A percentile compares a stretch with the other conserved stretches of the same genome.
Conservation (phyloP, 768 basidiomycete genomes). For the Tephrocybe sp. region DNA sequence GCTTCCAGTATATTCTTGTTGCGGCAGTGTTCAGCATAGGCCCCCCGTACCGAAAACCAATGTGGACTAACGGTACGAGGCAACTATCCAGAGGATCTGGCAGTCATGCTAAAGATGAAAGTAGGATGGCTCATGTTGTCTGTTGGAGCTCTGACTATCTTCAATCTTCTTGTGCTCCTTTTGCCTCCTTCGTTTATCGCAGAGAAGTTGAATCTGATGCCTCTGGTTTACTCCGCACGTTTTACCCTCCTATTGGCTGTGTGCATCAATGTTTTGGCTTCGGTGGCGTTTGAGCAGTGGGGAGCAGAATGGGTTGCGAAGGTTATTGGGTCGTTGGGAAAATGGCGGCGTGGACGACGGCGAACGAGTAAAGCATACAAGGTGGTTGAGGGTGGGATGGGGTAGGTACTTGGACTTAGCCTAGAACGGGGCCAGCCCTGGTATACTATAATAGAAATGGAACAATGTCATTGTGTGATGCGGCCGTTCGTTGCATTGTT, state of each 20-base stretch:
- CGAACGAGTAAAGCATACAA: slow-evolving; percentile 80
- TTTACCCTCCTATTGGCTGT: slow-evolving; percentile 68
- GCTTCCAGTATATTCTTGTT: slow-evolving; percentile 97
- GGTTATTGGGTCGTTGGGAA: slow-evolving; percentile 47
- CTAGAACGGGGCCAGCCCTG: not conserved
- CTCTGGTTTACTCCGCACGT: slow-evolving; percentile 68
- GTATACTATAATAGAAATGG: not conserved
- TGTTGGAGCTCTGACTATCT: slow-evolving; percentile 61
- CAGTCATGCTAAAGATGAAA: slow-evolving; percentile 1
- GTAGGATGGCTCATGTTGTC: slow-evolving; percentile 83
- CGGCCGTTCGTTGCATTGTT: slow-evolving; percentile 16
- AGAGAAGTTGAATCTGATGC: slow-evolving; percentile 73
- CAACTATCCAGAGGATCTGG: not conserved
- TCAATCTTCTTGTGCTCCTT: slow-evolving; percentile 80
- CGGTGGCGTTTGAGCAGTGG: slow-evolving; percentile 79
- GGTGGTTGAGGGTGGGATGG: slow-evolving; percentile 74
- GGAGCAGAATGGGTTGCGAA: slow-evolving; percentile 56
- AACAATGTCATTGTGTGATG: slow-evolving; percentile 11
- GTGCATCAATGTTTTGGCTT: slow-evolving; percentile 66
- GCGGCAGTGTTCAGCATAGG: slow-evolving; percentile 98
- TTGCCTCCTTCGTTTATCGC: slow-evolving; percentile 61
- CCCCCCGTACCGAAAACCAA: slow-evolving; percentile 91
- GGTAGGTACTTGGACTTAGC: slow-evolving; percentile 20
- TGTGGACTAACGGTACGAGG: slow-evolving; percentile 88
- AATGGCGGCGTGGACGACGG: slow-evolving; percentile 44